phyloP scores from a whole-genome alignment of 768 basidiomycete species.

The Auricularia sp. region DNA sequence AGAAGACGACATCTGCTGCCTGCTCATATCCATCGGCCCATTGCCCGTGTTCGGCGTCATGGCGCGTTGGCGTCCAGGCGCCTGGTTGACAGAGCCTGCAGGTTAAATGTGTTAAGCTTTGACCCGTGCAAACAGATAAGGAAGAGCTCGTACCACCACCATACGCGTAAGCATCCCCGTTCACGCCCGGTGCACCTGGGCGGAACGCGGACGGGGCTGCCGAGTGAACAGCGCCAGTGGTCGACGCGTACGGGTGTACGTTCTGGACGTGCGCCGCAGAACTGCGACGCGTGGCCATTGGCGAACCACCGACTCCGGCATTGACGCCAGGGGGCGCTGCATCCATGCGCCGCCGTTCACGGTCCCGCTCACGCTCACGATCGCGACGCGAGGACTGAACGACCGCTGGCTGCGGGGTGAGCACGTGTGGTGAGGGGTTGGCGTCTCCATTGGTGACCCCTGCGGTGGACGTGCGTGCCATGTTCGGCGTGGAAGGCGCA shows the following conservation, averaged over 20 bases:
- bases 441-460: not conserved
- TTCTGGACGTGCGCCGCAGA: not conserved
- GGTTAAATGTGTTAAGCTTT: not conserved
- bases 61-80: not conserved
- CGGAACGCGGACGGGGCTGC: not conserved
- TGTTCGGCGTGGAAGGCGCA: not conserved
- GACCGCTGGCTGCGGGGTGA: not conserved
- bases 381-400: not conserved
- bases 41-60: constrained; percentile 1
- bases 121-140: not conserved
- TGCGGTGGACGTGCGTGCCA: not conserved
- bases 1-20: not conserved
- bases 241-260: not conserved
- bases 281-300: not conserved
- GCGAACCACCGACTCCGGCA: not conserved
- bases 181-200: not conserved
- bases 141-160: not conserved
- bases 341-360: not conserved
- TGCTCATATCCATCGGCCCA: not conserved
- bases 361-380: not conserved
- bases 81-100: not conserved
- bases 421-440: not conserved
- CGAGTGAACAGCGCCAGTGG: not conserved
- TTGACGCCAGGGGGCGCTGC: not conserved
- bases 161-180: not conserved